These are phyloP conservation scores for Warburgia ugandensis DNA, from an alignment of 164 flowering plant genomes.

Conservation along the genomic window DNA sequence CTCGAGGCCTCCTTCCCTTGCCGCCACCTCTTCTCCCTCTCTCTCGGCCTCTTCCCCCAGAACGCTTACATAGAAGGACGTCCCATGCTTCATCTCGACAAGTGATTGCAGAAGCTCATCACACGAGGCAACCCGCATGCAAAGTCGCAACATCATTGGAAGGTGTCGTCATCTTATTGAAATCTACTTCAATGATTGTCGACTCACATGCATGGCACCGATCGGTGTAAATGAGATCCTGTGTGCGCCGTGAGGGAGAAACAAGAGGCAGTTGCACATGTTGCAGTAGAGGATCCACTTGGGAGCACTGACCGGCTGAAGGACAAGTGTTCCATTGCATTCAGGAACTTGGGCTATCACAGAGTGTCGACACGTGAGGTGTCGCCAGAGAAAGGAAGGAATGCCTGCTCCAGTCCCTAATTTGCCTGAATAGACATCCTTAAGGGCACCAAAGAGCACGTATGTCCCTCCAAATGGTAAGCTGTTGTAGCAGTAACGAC, in stretches of 20 bases:
- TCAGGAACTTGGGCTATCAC: slow-evolving; percentile 86
- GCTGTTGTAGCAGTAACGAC: slow-evolving; percentile 90
- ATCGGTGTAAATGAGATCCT: slow-evolving; percentile 62
- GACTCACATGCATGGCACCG: slow-evolving; percentile 80
- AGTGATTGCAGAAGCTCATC: slow-evolving; percentile 89
- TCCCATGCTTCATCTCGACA: slow-evolving; percentile 84
- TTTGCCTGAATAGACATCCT: slow-evolving; percentile 32
- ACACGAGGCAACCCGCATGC: slow-evolving; percentile 71
- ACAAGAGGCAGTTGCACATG: slow-evolving; percentile 81
- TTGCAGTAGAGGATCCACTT: slow-evolving; percentile 92
- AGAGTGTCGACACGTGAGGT: slow-evolving; percentile 93
- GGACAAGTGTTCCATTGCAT: slow-evolving; percentile 79
- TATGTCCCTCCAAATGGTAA: slow-evolving; percentile 92
- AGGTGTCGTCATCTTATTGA: slow-evolving; percentile 89
- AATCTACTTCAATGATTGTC: slow-evolving; percentile 71
- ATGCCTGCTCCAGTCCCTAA: slow-evolving; percentile 78
- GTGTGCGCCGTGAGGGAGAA: slow-evolving; percentile 88
- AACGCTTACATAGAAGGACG: slow-evolving; percentile 44
- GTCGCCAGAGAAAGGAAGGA: slow-evolving; percentile 92
- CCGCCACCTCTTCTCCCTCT: slow-evolving; percentile 31
- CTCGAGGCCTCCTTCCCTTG: slow-evolving; percentile 40
- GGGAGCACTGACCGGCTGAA: slow-evolving; percentile 91
- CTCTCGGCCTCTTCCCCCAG: slow-evolving; percentile 48
- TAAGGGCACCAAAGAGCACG: slow-evolving; percentile 39
- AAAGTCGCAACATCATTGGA: slow-evolving; percentile 74